These are phyloP conservation scores for Sanghuangporus baumii DNA, from an alignment of 1,284 basidiomycete genomes.

Conservation along the genomic window DNA sequence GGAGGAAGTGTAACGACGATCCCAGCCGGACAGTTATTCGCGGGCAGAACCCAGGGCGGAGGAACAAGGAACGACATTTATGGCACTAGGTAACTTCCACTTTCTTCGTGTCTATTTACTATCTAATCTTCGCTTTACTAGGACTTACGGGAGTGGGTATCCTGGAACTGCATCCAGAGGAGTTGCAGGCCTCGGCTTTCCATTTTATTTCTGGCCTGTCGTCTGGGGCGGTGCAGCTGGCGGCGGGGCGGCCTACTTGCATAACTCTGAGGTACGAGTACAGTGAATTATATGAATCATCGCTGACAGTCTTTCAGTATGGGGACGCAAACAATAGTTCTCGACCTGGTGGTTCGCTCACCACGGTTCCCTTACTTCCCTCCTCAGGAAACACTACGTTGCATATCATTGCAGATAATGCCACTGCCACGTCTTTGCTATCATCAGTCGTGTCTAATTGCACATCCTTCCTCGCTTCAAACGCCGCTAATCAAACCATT, in stretches of 20 bases:
- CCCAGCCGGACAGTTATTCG: slow-evolving; percentile 35
- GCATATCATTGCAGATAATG: slow-evolving; percentile 19
- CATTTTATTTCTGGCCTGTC: slow-evolving; percentile 56
- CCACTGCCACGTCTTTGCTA: slow-evolving; percentile 17
- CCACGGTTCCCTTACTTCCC: slow-evolving; percentile 45
- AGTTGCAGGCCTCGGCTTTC: slow-evolving; percentile 42
- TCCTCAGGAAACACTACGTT: slow-evolving; percentile 28
- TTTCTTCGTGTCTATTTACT: not conserved
- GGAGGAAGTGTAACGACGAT: slow-evolving; percentile 32
- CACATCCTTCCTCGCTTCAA: slow-evolving; percentile 10
- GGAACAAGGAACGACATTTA: slow-evolving; percentile 34
- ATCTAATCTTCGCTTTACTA: slow-evolving; percentile 21
- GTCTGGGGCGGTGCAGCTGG: slow-evolving; percentile 39
- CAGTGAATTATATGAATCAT: not conserved
- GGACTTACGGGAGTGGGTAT: slow-evolving; percentile 56
- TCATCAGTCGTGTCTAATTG: slow-evolving; percentile 17
- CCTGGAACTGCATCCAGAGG: slow-evolving; percentile 38
- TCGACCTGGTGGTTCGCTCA: slow-evolving; percentile 54
- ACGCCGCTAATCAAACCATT: not conserved
- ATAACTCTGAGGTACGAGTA: slow-evolving; percentile 32
- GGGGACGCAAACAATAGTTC: slow-evolving; percentile 45
- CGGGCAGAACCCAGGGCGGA: slow-evolving; percentile 38
- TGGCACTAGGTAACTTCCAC: slow-evolving; percentile 26
- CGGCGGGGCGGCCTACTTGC: slow-evolving; percentile 31
- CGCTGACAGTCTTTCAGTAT: slow-evolving; percentile 36